phyloP scores from a whole-genome alignment of 2,329 filamentous ascomycete species.

The Knoxdaviesia proteae region DNA sequence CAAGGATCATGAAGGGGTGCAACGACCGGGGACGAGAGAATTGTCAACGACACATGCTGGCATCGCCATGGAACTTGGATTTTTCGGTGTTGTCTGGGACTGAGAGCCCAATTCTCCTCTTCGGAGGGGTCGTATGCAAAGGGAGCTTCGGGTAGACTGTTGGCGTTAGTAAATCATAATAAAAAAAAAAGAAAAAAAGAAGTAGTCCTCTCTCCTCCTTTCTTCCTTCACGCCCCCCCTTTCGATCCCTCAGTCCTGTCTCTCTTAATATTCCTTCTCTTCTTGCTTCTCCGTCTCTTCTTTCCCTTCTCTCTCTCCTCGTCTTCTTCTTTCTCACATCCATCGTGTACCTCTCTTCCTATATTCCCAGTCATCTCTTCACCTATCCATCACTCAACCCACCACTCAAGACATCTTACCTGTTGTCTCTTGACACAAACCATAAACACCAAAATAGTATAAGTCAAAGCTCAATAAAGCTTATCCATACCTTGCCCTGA shows the following conservation, averaged over 20 bases:
- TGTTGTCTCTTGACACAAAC: too few relatives aligned
- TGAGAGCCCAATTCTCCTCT: neutral
- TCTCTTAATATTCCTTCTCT: neutral
- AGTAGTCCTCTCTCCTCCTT: neutral
- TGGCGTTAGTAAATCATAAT: too few relatives aligned
- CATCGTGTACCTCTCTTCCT: neutral
- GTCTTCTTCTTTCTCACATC: neutral
- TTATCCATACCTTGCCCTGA: too few relatives aligned
- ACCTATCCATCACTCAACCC: too few relatives aligned
- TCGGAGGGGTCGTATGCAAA: too few relatives aligned
- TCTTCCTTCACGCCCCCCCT: slow-evolving; percentile 1
- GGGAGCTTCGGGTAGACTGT: too few relatives aligned
- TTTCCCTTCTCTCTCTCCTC: neutral
- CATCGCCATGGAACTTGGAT: too few relatives aligned
- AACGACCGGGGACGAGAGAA: neutral
- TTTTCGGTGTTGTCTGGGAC: too few relatives aligned
- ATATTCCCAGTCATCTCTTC: neutral
- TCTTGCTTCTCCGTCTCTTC: neutral
- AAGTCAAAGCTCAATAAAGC: too few relatives aligned
- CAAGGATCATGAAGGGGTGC: neutral
- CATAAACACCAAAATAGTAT: too few relatives aligned
- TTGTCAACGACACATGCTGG: neutral
- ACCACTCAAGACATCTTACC: too few relatives aligned
- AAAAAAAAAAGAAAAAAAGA: neutral
- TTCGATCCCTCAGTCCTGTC: neutral